A percentile compares a stretch with the other conserved stretches of the same genome.
Conservation (phyloP, 176 grass and related monocot genomes). For the Eremochloa ophiuroides region DNA sequence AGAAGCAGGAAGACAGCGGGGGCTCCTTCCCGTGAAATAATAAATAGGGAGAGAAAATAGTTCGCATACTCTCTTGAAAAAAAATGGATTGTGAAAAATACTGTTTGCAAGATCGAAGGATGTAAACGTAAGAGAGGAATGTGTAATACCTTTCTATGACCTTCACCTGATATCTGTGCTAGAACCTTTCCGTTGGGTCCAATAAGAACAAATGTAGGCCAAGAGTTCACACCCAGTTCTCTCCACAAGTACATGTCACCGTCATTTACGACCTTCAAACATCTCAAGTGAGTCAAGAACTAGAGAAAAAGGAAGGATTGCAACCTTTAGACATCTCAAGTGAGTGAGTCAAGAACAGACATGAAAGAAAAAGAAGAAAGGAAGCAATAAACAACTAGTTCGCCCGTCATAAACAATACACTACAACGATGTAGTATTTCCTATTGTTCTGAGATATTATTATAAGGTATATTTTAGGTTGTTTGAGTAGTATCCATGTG, state of each 20-base stretch:
- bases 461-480: not conserved
- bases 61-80: not conserved
- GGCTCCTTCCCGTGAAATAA: too few relatives aligned
- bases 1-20: too few relatives aligned
- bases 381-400: not conserved
- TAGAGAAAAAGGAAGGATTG: constrained; percentile 31
- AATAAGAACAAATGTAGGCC: constrained; percentile 93
- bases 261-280: constrained; percentile 85
- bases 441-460: not conserved
- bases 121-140: constrained; percentile 4
- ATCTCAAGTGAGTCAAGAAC: constrained; percentile 21
- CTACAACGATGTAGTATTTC: not conserved
- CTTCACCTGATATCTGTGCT: constrained; percentile 87
- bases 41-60: not conserved
- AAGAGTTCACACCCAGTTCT: constrained; percentile 92
- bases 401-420: not conserved
- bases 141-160: constrained; percentile 69
- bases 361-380: not conserved
- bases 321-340: constrained; percentile 52
- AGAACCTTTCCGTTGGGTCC: constrained; percentile 86
- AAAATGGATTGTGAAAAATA: not conserved
- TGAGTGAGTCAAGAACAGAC: not conserved
- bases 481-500: not conserved
- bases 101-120: not conserved
- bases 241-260: constrained; percentile 91